Conservation (phyloP, 2,329 filamentous ascomycete genomes). For the Exophiala aquamarina region DNA sequence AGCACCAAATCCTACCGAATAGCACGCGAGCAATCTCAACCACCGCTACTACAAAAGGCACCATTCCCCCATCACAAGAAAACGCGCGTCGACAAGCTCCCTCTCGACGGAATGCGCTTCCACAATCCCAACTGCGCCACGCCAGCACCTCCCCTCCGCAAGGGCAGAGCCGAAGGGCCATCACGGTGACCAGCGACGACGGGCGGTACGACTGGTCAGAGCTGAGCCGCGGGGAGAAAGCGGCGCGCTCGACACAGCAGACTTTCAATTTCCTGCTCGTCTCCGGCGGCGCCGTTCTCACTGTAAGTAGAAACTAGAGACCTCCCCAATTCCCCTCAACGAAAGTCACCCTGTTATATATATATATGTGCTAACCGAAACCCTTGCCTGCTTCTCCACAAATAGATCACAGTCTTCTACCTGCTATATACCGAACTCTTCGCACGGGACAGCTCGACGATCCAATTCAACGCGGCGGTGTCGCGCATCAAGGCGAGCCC, state of each 20-base stretch:
- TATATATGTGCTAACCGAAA: no score
- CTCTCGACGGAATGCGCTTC: no score
- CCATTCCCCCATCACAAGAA: slow-evolving; percentile 25
- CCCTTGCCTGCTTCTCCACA: neutral
- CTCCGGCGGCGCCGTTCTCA: slow-evolving; percentile 70
- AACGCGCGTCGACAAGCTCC: no score
- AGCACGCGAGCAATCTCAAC: neutral
- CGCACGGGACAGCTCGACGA: slow-evolving; percentile 78
- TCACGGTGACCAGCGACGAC: slow-evolving; percentile 85
- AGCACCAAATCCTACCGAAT: neutral
- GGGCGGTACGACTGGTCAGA: slow-evolving; percentile 79
- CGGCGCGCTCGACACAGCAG: slow-evolving; percentile 82
- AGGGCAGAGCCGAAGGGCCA: slow-evolving; percentile 60
- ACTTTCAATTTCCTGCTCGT: slow-evolving; percentile 84
- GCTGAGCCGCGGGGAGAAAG: slow-evolving; percentile 74
- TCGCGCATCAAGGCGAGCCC: slow-evolving; percentile 72
- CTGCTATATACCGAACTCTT: slow-evolving; percentile 82
- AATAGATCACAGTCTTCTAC: slow-evolving; percentile 71
- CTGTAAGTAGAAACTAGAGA: slow-evolving; percentile 53
- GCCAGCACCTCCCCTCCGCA: slow-evolving; percentile 28
- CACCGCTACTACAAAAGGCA: no score
- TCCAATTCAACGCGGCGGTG: slow-evolving; percentile 84
- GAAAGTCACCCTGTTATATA: no score
- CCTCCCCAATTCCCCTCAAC: slow-evolving; percentile 11
- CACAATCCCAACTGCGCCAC: neutral